Evolutionary conservation across 1,284 basidiomycete species (phyloP).

Genomic region (Naganishia sp.): DNA sequence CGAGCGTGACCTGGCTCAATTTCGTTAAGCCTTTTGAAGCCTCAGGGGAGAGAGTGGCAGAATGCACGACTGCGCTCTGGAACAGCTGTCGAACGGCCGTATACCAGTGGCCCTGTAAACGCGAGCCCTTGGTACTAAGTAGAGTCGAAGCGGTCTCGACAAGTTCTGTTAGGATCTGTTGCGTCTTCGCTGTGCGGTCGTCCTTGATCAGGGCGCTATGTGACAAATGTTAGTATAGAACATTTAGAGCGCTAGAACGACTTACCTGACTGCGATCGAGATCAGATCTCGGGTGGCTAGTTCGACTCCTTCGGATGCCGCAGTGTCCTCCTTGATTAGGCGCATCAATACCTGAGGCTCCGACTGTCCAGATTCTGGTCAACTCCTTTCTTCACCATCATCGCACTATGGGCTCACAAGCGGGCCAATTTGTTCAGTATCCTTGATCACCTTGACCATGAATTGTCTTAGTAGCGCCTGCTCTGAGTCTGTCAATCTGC

Average conservation of each 20-base stretch:
- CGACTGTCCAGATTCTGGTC: neutral
- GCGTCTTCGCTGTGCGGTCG: conserved; percentile 2
- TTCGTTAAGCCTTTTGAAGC: neutral
- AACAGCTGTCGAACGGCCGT: conserved; percentile 13
- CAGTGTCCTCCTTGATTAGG: neutral
- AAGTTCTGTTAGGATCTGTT: neutral
- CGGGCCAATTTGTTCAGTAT: conserved; percentile 28
- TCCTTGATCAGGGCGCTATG: conserved; percentile 11
- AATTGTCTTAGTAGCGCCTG: conserved; percentile 13
- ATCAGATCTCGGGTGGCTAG: conserved; percentile 6
- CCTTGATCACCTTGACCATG: conserved; percentile 23
- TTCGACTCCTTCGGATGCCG: conserved; percentile 1
- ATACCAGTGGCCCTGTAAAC: neutral
- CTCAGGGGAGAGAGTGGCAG: neutral
- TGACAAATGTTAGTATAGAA: neutral
- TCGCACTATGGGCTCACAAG: conserved; percentile 10
- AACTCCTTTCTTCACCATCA: neutral
- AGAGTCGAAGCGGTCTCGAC: neutral
- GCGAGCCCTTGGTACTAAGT: conserved; percentile 1
- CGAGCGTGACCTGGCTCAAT: conserved; percentile 3
- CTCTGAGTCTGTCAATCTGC: neutral
- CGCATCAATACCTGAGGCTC: conserved; percentile 13
- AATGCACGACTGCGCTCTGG: neutral
- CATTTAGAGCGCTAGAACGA: neutral
- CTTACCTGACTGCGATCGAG: conserved; percentile 17